Evolutionary conservation across 257 asterid genomes (phyloP), one percentile per base, ranked within the genome.

Genomic region (Echium plantagineum): DNA sequence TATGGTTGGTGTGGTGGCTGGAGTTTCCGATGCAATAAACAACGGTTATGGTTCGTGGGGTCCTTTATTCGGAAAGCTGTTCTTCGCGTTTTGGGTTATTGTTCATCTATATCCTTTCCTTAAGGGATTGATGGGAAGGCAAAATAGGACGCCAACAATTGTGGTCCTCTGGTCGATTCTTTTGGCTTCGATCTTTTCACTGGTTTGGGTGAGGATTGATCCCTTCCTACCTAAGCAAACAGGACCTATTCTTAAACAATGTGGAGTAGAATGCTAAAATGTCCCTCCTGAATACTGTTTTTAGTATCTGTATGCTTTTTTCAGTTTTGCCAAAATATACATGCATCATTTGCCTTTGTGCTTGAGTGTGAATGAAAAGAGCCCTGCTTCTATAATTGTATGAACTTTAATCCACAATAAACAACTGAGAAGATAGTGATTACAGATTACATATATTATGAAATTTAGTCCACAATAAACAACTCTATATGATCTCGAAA

Each of bases 181-280:
- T 62, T 72, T 88, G 42, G 94, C 94, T 15, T 85, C 96, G 17
- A 85, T 87, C 67, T 85, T 88, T 67, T 85, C 96, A 21, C 77
- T 85, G n/a, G 88, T 85, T 64, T 88, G 94, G 96, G 96, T 83
- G 15, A 62, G 94, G 67, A 88, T 85, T 16, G 96, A 85, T 67
- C 96, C 96, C 49, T 88, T 85, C 85, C 75, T 85, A 76, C 96
- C 94, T 59, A 85, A 85, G 62, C 94, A 85, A 75, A 85, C 94
- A 22, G 94, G 95, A 17, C 95, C 96, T 1, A 72, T 81, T 55
- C 94, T 85, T 68, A 85, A 85, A 68, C 95, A 70, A 67, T 85
- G 95, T 74, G 95, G 96, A 60, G 94, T 83, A 52, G 95, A 85
- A 52, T 85, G 96, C 75, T 85, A 57, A 75, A 22, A 31, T 55